Evolutionary conservation across 2,329 filamentous ascomycete species (phyloP), one percentile per base, ranked within the genome.

Genomic region (Hysterium pulicare): DNA sequence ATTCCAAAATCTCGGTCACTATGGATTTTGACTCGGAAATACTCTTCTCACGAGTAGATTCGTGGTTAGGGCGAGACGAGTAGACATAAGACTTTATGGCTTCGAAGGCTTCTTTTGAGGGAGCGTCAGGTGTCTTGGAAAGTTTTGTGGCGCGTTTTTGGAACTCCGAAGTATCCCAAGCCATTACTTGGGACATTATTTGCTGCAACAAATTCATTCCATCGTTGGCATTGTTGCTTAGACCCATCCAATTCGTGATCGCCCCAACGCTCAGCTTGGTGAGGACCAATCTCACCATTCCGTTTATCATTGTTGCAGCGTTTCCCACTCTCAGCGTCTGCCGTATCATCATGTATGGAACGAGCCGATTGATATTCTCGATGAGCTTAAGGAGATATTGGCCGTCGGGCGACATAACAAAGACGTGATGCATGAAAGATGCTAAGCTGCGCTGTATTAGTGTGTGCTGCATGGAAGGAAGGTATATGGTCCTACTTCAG

Each of bases 171-270:
- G 79, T 79, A 54, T 93, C 87, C 83, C 84, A 90, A 4, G 78
- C 76, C 9, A 90, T 66, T 0, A 89, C 81, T 3, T 85, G 77
- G 0, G 81, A 85, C 17, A 91, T 82, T 48, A 93, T 90, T 33
- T 77, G 74, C 64, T 91, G 87, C 50, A 93, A 64, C 7, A 91
- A 63, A 58, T 90, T 93, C 84, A 88, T 87, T 35, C 87, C 87
- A 51, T 90, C 85, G 48, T 88, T 81, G 0, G 83, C 78, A 35
- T 80, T 81, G 35, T 79, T 77, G 0, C 84, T 90, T 30, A 88
- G 62, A 0, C 87, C 86, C 9, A 90, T 76, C 84, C 84, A 91
- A 60, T 90, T 90, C 4, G 87, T 88, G 38, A 91, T 68, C 6
- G 81, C 81, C 2, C 81, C 82, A 4, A 91, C 73, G 50, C 84